Percentiles rank a stretch among this genome's conserved stretches.
Evolutionary conservation across 345 rosid species (phyloP).

Genomic region (Dipteronia dyeriana): DNA sequence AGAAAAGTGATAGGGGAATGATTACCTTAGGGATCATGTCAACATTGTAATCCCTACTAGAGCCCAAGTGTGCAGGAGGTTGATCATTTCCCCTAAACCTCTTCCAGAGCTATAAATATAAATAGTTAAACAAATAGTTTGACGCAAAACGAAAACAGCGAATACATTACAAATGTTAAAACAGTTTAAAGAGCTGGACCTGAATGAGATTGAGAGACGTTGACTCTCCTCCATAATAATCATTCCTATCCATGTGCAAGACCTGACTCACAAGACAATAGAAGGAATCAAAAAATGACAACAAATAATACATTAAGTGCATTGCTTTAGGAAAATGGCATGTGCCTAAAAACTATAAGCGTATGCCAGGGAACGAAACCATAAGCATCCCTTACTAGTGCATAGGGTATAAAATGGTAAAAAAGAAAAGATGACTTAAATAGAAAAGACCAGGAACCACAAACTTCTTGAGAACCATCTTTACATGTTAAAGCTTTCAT

Average conservation of each 20-base stretch:
- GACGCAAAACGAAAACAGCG: slow-evolving; percentile 3
- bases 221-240: slow-evolving; percentile 97
- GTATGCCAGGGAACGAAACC: background rate
- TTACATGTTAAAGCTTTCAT: background rate
- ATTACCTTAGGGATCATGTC: slow-evolving; percentile 99
- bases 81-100: slow-evolving; percentile 85
- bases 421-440: background rate
- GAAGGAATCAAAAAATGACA: background rate
- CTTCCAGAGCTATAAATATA: slow-evolving; percentile 80
- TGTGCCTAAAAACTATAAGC: background rate
- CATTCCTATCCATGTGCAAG: slow-evolving; percentile 98
- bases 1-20: slow-evolving; percentile 9
- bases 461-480: background rate
- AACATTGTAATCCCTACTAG: slow-evolving; percentile 95
- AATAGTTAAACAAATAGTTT: slow-evolving; percentile 1
- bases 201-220: slow-evolving; percentile 95
- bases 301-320: background rate
- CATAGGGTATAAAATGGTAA: background rate
- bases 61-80: slow-evolving; percentile 90
- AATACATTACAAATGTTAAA: background rate
- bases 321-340: background rate
- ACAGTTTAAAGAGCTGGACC: slow-evolving; percentile 41
- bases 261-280: slow-evolving; percentile 46
- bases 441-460: too few relatives aligned
- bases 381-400: background rate